These are phyloP conservation scores for Linnemannia hyalina DNA, from an alignment of 192 early-diverging fungal genomes.

Conservation along the genomic window DNA sequence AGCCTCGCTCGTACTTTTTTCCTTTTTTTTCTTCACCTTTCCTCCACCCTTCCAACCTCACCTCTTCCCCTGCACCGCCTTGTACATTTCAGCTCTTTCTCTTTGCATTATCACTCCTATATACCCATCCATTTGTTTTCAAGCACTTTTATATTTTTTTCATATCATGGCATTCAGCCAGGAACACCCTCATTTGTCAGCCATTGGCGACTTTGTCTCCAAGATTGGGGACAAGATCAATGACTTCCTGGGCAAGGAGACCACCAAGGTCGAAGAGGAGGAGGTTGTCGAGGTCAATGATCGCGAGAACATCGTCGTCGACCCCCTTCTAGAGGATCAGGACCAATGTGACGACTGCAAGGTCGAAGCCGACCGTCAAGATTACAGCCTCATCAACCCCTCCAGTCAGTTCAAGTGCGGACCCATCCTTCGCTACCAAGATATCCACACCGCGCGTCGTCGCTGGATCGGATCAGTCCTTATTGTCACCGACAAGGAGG, in stretches of 20 bases:
- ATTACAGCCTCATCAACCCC: conserved; percentile 31
- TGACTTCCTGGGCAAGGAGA: conserved; percentile 12
- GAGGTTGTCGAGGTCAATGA: conserved; percentile 8
- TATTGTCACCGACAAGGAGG: conserved; percentile 58
- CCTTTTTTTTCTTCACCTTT: not conserved
- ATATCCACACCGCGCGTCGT: conserved; percentile 63
- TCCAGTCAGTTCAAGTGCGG: conserved; percentile 59
- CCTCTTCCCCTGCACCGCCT: not conserved
- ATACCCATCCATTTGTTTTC: not conserved
- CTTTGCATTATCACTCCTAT: not conserved
- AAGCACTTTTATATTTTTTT: not conserved
- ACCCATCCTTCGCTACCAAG: conserved; percentile 66
- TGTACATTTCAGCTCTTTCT: not conserved
- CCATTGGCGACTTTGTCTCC: conserved; percentile 39
- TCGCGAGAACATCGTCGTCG: not conserved
- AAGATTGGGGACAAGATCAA: conserved; percentile 25
- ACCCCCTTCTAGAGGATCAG: conserved; percentile 40
- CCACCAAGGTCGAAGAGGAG: not conserved
- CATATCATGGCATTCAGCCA: conserved; percentile 28
- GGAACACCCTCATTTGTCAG: conserved; percentile 31
- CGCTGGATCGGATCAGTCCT: conserved; percentile 71
- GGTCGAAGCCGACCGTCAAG: conserved; percentile 32
- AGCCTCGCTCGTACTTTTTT: not conserved
- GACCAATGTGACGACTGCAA: conserved; percentile 30
- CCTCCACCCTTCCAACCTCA: not conserved